These are phyloP conservation scores for Candida insectalens DNA, from an alignment of 805 yeast genomes.

Conservation along the genomic window DNA sequence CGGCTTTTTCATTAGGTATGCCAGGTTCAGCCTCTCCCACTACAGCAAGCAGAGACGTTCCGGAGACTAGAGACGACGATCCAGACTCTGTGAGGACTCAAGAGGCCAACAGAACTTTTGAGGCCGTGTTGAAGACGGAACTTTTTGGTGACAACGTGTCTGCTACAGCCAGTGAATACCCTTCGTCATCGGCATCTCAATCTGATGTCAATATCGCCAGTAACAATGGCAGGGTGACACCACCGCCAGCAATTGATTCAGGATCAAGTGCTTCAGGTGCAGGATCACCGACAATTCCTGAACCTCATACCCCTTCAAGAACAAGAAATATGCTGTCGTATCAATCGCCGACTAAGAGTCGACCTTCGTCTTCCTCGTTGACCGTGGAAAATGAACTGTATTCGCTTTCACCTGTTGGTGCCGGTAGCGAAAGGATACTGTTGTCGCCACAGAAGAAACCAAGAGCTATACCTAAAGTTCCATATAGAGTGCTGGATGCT, in stretches of 20 bases:
- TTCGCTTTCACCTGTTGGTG: constrained; percentile 79
- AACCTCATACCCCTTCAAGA: constrained; percentile 21
- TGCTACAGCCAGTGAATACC: constrained; percentile 12
- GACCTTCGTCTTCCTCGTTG: constrained; percentile 50
- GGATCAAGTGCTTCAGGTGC: not conserved
- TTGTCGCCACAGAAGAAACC: constrained; percentile 76
- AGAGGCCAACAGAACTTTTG: constrained; percentile 82
- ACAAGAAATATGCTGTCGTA: constrained; percentile 62
- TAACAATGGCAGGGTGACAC: not conserved
- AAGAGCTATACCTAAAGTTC: constrained; percentile 73
- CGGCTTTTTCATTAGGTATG: constrained; percentile 55
- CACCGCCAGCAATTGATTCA: not conserved
- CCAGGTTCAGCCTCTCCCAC: constrained; percentile 4
- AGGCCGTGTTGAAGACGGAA: constrained; percentile 79
- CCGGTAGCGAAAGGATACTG: constrained; percentile 72
- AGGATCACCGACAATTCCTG: not conserved
- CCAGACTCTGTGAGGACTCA: constrained; percentile 60
- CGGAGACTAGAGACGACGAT: constrained; percentile 28
- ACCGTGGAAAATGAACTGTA: constrained; percentile 67
- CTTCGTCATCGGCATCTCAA: constrained; percentile 1
- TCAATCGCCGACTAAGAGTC: constrained; percentile 56
- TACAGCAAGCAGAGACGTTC: not conserved
- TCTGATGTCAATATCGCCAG: not conserved
- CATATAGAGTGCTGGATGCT: constrained; percentile 90
- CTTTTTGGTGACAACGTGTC: constrained; percentile 84